These are phyloP conservation scores for Coemansia sp. DNA, from an alignment of 192 early-diverging fungal genomes.

Conservation along the genomic window DNA sequence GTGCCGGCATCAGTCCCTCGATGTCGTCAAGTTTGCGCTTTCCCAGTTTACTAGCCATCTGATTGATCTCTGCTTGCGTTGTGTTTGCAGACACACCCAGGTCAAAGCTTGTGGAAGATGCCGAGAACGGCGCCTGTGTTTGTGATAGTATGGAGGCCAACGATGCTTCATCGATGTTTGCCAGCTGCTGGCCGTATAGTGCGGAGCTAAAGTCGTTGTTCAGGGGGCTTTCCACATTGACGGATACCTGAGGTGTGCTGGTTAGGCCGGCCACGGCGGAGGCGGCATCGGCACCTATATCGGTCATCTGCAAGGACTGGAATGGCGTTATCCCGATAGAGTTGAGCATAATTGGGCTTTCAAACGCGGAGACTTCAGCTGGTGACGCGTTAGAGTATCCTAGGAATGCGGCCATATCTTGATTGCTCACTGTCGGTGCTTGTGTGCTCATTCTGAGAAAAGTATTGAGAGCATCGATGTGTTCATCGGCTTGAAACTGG, in stretches of 20 bases:
- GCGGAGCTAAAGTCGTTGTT: not conserved
- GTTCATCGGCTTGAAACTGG: slow-evolving; percentile 23
- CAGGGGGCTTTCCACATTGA: no score
- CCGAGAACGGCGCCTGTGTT: not conserved
- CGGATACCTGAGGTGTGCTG: not conserved
- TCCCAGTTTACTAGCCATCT: slow-evolving; percentile 4
- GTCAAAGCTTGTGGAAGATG: slow-evolving; percentile 1
- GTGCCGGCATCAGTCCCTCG: slow-evolving; percentile 8
- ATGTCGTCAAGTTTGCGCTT: slow-evolving; percentile 28
- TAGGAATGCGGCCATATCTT: slow-evolving; percentile 37
- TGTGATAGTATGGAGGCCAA: slow-evolving; percentile 3
- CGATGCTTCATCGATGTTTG: not conserved
- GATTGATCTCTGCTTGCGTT: no score
- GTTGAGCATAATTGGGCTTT: slow-evolving; percentile 30
- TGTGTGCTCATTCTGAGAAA: slow-evolving; percentile 25
- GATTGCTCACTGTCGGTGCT: slow-evolving; percentile 13
- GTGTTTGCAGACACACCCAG: no score
- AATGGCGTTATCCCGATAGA: slow-evolving; percentile 35
- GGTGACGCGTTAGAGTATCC: slow-evolving; percentile 9
- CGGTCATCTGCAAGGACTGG: slow-evolving; percentile 34
- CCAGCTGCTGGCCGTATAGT: slow-evolving; percentile 7
- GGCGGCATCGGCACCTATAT: slow-evolving; percentile 17
- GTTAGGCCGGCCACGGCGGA: slow-evolving; percentile 14
- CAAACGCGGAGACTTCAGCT: not conserved
- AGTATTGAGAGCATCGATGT: slow-evolving; percentile 32